Conservation (phyloP, 768 basidiomycete genomes). For the Suillus brevipes region DNA sequence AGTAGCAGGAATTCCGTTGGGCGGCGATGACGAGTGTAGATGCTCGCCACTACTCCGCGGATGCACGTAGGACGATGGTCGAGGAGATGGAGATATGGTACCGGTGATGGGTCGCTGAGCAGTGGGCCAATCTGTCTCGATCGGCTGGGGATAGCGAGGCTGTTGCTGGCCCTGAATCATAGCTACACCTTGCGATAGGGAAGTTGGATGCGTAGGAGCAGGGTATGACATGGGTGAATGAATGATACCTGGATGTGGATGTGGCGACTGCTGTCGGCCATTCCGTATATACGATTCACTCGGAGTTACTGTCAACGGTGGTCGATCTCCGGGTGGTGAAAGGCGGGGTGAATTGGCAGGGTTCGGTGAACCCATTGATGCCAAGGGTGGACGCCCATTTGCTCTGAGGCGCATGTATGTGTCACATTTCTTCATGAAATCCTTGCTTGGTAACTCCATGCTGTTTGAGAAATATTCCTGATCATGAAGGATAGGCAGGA, state of each 20-base stretch:
- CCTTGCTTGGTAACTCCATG: slow-evolving; percentile 89
- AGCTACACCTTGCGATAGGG: slow-evolving; percentile 45
- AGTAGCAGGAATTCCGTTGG: slow-evolving; percentile 46
- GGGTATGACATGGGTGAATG: slow-evolving; percentile 48
- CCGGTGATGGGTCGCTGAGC: slow-evolving; percentile 42
- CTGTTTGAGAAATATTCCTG: slow-evolving; percentile 90
- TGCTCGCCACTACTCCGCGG: slow-evolving; percentile 47
- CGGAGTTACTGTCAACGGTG: slow-evolving; percentile 40
- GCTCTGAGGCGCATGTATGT: slow-evolving; percentile 80
- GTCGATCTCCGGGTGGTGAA: slow-evolving; percentile 48
- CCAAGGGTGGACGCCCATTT: slow-evolving; percentile 47
- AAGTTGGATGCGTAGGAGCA: slow-evolving; percentile 43
- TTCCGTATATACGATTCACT: slow-evolving; percentile 40
- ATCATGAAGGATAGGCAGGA: slow-evolving; percentile 82
- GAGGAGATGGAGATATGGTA: slow-evolving; percentile 36
- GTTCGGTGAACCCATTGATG: slow-evolving; percentile 30
- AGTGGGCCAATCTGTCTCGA: slow-evolving; percentile 45
- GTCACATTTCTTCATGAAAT: slow-evolving; percentile 94
- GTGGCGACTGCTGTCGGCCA: slow-evolving; percentile 41
- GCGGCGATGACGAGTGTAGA: slow-evolving; percentile 37
- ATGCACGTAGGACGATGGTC: slow-evolving; percentile 54
- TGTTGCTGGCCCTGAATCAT: slow-evolving; percentile 46
- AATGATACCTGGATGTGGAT: slow-evolving; percentile 38
- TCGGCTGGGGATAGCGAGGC: slow-evolving; percentile 38
- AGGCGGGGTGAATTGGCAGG: slow-evolving; percentile 19